Base-by-base conservation (phyloP, 2,329 filamentous ascomycete species). In the Colletotrichum aenigma region DNA sequence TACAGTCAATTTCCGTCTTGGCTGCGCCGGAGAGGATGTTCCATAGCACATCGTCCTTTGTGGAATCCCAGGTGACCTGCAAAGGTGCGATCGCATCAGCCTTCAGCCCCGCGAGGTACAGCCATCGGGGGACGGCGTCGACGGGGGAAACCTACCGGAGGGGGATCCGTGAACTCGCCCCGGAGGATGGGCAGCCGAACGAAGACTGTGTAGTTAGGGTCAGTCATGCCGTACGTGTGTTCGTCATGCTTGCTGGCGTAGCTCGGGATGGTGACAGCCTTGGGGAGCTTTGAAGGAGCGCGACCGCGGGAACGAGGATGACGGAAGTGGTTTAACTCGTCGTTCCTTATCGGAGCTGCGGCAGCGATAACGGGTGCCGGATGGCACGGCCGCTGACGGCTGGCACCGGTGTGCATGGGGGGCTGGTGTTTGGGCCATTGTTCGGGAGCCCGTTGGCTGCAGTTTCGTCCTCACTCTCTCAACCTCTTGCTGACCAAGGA, bases 11-110 rank as follows among this genome's bases (percentile, higher is more conserved):
- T 81, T 98, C 94, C 73, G 93, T 94, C 82, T 95, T 95, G 3
- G 94, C 92, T 36, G 94, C 92, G 76, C 93, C 93, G 0, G 96
- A 98, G 7, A 98, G 91, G 67, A 98, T 92, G 83, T 95, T 95
- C 97, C 97, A 99, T 18, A 99, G 86, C 12, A 92, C 92, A 75
- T 95, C 94, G 81, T 98, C 97, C 84, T 98, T 98, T 26, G 90
- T 88, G 2, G 93, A 90, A 84, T 96, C 93, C 97, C 97, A 99
- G 84, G 95, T 92, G 71, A 97, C 93, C 95, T 97, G 74, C 21
- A 6, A 65, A 7, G 28, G 48, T 30, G 24, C 12, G 26, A 18
- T 65, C 21, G 67, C 68, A 79, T 80, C 76, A 84, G 81, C 78
- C 58, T 32, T 61, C 58, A 66, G 64, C 16, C 56, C 32, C 62